Conservation (phyloP, 1,139 yeast species). For the Kodamaea alishanica region DNA sequence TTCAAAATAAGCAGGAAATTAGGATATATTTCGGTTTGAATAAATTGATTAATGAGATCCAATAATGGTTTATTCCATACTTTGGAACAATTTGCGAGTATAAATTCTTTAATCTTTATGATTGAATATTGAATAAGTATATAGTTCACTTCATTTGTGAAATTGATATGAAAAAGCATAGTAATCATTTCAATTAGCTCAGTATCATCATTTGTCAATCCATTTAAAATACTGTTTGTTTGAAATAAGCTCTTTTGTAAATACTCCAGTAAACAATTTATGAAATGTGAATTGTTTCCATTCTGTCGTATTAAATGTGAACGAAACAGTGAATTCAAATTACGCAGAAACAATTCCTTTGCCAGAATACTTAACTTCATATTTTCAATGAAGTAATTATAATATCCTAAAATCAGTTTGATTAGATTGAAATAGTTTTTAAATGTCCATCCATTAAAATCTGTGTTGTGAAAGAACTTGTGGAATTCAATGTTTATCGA, state of each 20-base stretch:
- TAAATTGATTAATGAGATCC: constrained; percentile 34
- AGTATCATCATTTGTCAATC: not conserved
- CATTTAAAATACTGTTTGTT: not conserved
- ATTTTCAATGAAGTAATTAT: constrained; percentile 16
- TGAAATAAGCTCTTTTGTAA: constrained; percentile 8
- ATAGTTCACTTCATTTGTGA: constrained; percentile 33
- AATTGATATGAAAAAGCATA: constrained; percentile 24
- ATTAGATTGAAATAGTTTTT: constrained; percentile 12
- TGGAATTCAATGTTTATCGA: constrained; percentile 21
- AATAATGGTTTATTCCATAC: constrained; percentile 44
- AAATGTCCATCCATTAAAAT: constrained; percentile 9
- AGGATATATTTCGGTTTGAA: constrained; percentile 38
- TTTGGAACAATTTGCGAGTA: constrained; percentile 31
- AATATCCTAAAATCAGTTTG: constrained; percentile 16
- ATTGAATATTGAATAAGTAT: constrained; percentile 42
- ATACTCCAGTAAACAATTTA: constrained; percentile 7
- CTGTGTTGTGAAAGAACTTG: constrained; percentile 5
- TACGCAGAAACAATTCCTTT: constrained; percentile 22
- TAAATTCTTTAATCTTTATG: constrained; percentile 34
- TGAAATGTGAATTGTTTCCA: constrained; percentile 6
- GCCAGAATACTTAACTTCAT: constrained; percentile 22
- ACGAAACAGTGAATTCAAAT: constrained; percentile 26
- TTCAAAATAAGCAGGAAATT: constrained; percentile 28
- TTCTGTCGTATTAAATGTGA: constrained; percentile 12
- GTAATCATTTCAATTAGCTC: constrained; percentile 13